Percentiles rank a stretch among this genome's conserved stretches.
These are phyloP conservation scores for Flagelloscypha sp. DNA, from an alignment of 768 basidiomycete genomes.

Conservation along the genomic window DNA sequence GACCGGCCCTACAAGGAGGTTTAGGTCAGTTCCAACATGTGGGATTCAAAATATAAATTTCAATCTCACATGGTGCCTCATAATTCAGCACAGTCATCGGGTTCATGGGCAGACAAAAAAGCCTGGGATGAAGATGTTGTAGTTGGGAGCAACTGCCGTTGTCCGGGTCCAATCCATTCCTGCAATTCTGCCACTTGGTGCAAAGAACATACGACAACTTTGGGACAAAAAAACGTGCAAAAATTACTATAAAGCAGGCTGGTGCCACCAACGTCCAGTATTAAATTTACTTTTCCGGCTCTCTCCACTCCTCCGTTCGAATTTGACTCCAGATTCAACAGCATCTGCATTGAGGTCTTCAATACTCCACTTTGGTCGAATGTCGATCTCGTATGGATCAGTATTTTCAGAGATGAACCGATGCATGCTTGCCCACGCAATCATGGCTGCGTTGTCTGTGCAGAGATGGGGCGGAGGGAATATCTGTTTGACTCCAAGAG, in stretches of 20 bases:
- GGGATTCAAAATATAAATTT: slow-evolving; percentile 1
- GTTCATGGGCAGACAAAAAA: slow-evolving; percentile 34
- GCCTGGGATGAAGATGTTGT: slow-evolving; percentile 1
- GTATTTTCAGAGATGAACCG: slow-evolving; percentile 58
- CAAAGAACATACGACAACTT: too few relatives aligned
- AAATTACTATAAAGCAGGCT: too few relatives aligned
- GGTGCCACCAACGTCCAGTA: too few relatives aligned
- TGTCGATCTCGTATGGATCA: slow-evolving; percentile 53
- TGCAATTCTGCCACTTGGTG: too few relatives aligned
- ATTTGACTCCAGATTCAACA: too few relatives aligned
- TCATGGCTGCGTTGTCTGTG: slow-evolving; percentile 98
- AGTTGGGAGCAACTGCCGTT: too few relatives aligned
- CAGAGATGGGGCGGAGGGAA: slow-evolving; percentile 79
- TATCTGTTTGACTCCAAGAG: slow-evolving; percentile 34
- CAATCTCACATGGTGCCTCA: slow-evolving; percentile 72
- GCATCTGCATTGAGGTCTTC: too few relatives aligned
- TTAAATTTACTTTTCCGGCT: too few relatives aligned
- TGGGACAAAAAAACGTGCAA: too few relatives aligned
- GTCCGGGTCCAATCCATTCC: too few relatives aligned
- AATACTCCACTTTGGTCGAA: slow-evolving; percentile 72
- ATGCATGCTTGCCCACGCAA: slow-evolving; percentile 85
- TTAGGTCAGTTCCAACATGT: slow-evolving; percentile 6
- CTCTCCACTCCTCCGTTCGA: too few relatives aligned
- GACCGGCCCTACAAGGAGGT: slow-evolving; percentile 58
- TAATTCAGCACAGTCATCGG: slow-evolving; percentile 72